Conservation (phyloP, 306 rosid genomes). For the Dalbergia cochinchinensis region DNA sequence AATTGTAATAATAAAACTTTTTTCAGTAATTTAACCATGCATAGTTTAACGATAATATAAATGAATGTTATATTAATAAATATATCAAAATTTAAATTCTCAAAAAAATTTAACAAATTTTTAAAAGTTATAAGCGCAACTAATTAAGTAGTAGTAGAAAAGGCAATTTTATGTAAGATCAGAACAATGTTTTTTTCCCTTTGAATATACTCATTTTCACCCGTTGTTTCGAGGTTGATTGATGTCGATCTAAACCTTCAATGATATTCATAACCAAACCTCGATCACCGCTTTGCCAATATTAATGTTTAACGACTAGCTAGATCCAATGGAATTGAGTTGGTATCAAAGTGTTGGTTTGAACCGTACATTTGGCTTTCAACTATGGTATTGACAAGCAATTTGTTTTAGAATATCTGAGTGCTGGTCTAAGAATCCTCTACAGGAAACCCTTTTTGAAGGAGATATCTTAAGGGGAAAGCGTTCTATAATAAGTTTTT, state of each 20-base stretch:
- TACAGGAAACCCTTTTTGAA: not conserved
- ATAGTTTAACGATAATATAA: too few relatives aligned
- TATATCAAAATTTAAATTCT: too few relatives aligned
- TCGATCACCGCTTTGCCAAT: not conserved
- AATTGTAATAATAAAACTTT: too few relatives aligned
- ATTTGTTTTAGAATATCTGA: not conserved
- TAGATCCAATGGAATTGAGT: not conserved
- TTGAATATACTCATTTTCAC: not conserved
- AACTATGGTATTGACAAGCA: not conserved
- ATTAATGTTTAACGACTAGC: not conserved
- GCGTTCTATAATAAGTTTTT: not conserved
- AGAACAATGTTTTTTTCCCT: too few relatives aligned
- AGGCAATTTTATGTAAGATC: too few relatives aligned
- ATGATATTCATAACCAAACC: not conserved
- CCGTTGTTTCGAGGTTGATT: not conserved
- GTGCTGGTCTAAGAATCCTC: not conserved
- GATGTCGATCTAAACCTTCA: not conserved
- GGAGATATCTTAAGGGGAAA: not conserved
- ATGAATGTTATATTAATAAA: too few relatives aligned
- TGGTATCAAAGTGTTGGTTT: not conserved
- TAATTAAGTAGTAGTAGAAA: too few relatives aligned
- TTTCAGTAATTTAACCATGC: too few relatives aligned
- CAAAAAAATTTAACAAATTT: too few relatives aligned
- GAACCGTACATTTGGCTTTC: not conserved
- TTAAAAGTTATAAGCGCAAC: too few relatives aligned